Conservation (phyloP, 495 filamentous ascomycete species). For the Neurospora hispaniola region DNA sequence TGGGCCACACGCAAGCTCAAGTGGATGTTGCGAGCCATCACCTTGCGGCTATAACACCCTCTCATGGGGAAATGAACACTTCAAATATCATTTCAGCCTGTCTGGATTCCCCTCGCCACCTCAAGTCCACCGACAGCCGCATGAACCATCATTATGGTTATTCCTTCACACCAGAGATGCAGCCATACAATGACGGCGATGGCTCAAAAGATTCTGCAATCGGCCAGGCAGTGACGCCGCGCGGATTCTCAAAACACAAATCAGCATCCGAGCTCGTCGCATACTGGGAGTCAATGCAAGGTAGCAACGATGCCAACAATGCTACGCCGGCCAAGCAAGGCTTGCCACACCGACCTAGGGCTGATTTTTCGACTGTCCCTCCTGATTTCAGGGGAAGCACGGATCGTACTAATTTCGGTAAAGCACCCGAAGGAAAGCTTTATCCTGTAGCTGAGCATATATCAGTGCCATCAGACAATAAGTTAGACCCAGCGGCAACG, state of each 20-base stretch:
- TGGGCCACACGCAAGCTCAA: neutral
- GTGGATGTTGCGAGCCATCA: neutral
- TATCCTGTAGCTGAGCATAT: neutral
- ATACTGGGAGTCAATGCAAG: slow-evolving; percentile 13
- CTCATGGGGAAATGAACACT: slow-evolving; percentile 1
- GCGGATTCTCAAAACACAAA: neutral
- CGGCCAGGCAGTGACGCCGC: neutral
- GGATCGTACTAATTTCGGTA: neutral
- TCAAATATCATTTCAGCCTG: slow-evolving; percentile 1
- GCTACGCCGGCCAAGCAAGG: neutral
- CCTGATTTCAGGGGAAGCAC: neutral
- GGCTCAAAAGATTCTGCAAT: neutral
- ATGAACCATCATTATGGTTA: neutral
- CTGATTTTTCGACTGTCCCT: neutral
- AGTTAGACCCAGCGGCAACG: neutral
- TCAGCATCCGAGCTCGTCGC: slow-evolving; percentile 14
- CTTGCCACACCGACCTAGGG: neutral
- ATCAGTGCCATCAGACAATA: neutral
- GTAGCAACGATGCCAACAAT: neutral
- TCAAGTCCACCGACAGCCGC: neutral
- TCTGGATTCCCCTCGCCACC: neutral
- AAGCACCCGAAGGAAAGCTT: neutral
- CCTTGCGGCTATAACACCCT: neutral
- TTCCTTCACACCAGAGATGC: neutral
- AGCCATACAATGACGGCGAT: slow-evolving; percentile 1